Percentiles rank a stretch among this genome's conserved stretches.
Conservation (phyloP, 1,284 basidiomycete species). For the Meira miltonrushii region DNA sequence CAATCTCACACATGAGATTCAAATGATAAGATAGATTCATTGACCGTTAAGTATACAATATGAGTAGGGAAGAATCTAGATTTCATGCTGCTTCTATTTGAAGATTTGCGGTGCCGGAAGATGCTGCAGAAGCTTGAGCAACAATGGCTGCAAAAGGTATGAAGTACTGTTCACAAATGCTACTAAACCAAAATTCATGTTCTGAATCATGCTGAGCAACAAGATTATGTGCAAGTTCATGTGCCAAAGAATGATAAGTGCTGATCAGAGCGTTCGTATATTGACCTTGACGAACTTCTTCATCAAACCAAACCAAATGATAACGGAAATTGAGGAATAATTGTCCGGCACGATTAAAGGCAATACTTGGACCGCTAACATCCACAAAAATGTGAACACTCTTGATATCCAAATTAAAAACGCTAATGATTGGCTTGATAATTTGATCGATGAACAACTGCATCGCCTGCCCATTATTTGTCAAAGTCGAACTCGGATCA, state of each 20-base stretch:
- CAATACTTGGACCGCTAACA: conserved; percentile 71
- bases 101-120: too few species aligned
- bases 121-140: conserved; percentile 3
- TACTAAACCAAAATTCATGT: conserved; percentile 90
- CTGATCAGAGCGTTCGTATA: conserved; percentile 71
- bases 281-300: conserved; percentile 62
- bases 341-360: conserved; percentile 84
- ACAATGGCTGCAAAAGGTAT: conserved; percentile 47
- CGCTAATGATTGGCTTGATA: conserved; percentile 44
- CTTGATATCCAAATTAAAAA: conserved; percentile 56
- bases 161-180: conserved; percentile 70
- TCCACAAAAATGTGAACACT: conserved; percentile 86
- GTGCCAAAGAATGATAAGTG: conserved; percentile 83
- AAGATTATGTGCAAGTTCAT: conserved; percentile 75
- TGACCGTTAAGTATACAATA: too few species aligned
- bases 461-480: conserved; percentile 44
- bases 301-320: conserved; percentile 80
- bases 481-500: conserved; percentile 39
- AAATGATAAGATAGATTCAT: too few species aligned
- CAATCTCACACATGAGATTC: too few species aligned
- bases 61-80: too few species aligned
- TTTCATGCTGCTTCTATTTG: too few species aligned
- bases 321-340: conserved; percentile 82
- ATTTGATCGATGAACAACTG: conserved; percentile 47
- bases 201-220: conserved; percentile 63